Conservation (phyloP, 305 asterid species). For the Fraxinus sp. region DNA sequence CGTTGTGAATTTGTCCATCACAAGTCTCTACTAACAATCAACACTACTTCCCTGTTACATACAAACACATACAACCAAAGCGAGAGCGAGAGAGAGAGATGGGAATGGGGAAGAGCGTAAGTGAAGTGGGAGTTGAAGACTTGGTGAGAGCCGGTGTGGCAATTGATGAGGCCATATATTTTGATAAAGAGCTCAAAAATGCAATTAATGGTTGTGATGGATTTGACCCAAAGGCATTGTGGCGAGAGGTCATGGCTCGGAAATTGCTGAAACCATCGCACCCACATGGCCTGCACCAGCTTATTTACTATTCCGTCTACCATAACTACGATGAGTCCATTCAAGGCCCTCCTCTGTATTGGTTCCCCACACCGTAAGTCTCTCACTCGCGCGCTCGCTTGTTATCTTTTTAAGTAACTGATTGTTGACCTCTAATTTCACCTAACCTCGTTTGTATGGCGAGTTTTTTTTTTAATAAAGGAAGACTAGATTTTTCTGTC, state of each 20-base stretch:
- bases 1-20: not conserved
- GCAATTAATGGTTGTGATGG: conserved; percentile 25
- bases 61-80: not conserved
- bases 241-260: conserved; percentile 57
- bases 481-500: not conserved
- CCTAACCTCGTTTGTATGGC: not conserved
- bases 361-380: conserved; percentile 85
- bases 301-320: conserved; percentile 68
- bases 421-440: not conserved
- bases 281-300: conserved; percentile 73
- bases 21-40: not conserved
- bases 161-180: conserved; percentile 51
- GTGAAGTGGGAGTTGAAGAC: conserved; percentile 52
- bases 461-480: not conserved
- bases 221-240: conserved; percentile 36
- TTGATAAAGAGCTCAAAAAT: conserved; percentile 43
- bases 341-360: conserved; percentile 72
- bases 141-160: conserved; percentile 53
- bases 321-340: conserved; percentile 41
- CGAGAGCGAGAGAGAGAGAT: conserved; percentile 1
- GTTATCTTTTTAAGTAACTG: not conserved
- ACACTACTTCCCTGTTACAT: not conserved
- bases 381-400: not conserved
- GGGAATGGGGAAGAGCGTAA: conserved; percentile 48
- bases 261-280: conserved; percentile 70